phyloP scores from a whole-genome alignment of 371 early-diverging fungal species.

The Mucor sp. region DNA sequence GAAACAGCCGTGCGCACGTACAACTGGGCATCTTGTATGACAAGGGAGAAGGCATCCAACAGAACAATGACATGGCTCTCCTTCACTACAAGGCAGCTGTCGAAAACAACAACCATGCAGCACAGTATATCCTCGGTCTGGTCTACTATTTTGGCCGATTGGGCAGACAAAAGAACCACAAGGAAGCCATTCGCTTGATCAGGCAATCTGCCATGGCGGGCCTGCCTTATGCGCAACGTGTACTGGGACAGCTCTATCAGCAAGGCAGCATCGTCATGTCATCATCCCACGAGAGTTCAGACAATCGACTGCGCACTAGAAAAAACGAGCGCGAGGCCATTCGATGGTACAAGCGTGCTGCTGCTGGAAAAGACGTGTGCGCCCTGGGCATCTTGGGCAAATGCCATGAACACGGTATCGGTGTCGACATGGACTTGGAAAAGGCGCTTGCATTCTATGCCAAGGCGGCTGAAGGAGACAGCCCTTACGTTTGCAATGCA shows the following conservation, averaged over 20 bases:
- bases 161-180: conserved; percentile 30
- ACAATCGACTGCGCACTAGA: conserved; percentile 23
- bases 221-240: conserved; percentile 45
- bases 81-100: conserved; percentile 45
- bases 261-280: conserved; percentile 16
- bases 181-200: conserved; percentile 41
- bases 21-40: conserved; percentile 49
- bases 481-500: conserved; percentile 44
- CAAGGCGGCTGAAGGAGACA: conserved; percentile 54
- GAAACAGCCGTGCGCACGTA: conserved; percentile 42
- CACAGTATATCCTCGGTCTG: conserved; percentile 46
- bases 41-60: conserved; percentile 37
- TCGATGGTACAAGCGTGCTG: conserved; percentile 68
- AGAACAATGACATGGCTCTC: conserved; percentile 32
- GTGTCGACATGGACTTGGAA: conserved; percentile 53
- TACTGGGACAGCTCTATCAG: conserved; percentile 48
- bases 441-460: conserved; percentile 71
- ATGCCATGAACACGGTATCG: conserved; percentile 73
- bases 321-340: conserved; percentile 56
- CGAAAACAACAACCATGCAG: conserved; percentile 33
- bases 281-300: conserved; percentile 18
- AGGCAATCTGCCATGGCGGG: conserved; percentile 40
- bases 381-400: conserved; percentile 76
- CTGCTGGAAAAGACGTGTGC: conserved; percentile 61
- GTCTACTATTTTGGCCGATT: conserved; percentile 40